These are phyloP conservation scores for Apiospora malaysiana DNA, from an alignment of 2,329 filamentous ascomycete genomes.

Conservation along the genomic window DNA sequence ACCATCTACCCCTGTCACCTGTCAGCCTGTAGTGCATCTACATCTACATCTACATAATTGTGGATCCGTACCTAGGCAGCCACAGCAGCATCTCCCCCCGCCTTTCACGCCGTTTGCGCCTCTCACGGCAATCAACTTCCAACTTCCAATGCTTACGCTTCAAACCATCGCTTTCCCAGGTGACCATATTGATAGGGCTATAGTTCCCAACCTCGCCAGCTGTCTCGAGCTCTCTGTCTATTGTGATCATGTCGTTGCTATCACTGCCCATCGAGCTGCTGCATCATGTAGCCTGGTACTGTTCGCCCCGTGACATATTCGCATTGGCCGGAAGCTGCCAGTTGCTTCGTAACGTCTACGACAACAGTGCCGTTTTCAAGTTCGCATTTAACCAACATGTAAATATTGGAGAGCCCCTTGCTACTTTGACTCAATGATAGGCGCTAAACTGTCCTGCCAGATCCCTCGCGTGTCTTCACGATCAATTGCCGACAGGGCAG, in stretches of 20 bases:
- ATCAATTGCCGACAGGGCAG: background rate
- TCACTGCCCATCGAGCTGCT: background rate
- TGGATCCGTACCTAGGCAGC: too few relatives aligned
- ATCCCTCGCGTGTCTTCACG: background rate
- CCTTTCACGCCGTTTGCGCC: too few relatives aligned
- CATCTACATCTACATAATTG: too few relatives aligned
- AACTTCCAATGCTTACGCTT: background rate
- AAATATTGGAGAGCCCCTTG: accelerated
- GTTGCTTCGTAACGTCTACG: background rate
- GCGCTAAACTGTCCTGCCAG: background rate
- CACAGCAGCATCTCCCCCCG: too few relatives aligned
- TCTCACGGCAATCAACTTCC: too few relatives aligned
- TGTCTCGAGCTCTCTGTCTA: too few relatives aligned
- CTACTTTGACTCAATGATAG: too few relatives aligned
- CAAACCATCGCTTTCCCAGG: background rate
- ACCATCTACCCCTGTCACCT: too few relatives aligned
- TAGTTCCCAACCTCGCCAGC: background rate
- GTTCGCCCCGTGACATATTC: background rate
- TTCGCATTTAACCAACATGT: background rate
- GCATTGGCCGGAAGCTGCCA: background rate
- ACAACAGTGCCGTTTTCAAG: background rate
- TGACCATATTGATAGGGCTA: background rate
- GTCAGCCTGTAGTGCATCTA: too few relatives aligned
- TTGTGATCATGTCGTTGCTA: background rate
- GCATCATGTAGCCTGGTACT: background rate